Percentiles rank a stretch among this genome's conserved stretches.
These are phyloP conservation scores for Flaveria brownii DNA, from an alignment of 129 eudicot genomes.

Conservation along the genomic window DNA sequence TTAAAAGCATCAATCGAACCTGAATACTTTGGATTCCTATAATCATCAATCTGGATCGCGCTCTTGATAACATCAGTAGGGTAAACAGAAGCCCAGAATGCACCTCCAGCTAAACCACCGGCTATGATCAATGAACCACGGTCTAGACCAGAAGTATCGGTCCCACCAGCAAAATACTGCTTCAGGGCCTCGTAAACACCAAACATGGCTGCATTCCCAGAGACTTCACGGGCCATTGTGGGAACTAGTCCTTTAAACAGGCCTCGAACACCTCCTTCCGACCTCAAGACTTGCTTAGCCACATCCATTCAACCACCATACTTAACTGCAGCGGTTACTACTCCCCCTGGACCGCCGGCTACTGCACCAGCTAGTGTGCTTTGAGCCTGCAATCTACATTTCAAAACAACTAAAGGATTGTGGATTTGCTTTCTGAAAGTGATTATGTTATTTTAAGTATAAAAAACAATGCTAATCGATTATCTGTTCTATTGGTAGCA, in stretches of 20 bases:
- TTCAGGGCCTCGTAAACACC: slow-evolving; percentile 85
- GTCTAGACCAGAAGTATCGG: slow-evolving; percentile 71
- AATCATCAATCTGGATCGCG: slow-evolving; percentile 83
- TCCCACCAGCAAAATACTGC: slow-evolving; percentile 83
- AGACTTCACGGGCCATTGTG: slow-evolving; percentile 90
- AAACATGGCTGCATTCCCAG: slow-evolving; percentile 92
- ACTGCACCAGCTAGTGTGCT: slow-evolving; percentile 49
- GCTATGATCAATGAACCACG: slow-evolving; percentile 75
- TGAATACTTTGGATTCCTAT: slow-evolving; percentile 69
- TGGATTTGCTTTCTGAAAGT: background rate
- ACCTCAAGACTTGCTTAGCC: slow-evolving; percentile 68
- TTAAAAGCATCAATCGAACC: slow-evolving; percentile 75
- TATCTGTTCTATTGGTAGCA: too few species aligned
- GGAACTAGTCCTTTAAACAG: slow-evolving; percentile 82
- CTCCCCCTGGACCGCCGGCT: slow-evolving; percentile 45
- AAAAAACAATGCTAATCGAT: background rate
- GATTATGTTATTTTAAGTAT: background rate
- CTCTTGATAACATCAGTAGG: slow-evolving; percentile 96
- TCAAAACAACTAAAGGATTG: background rate
- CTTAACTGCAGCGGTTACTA: slow-evolving; percentile 51
- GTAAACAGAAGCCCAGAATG: slow-evolving; percentile 80
- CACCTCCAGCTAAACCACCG: slow-evolving; percentile 85
- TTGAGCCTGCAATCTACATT: slow-evolving; percentile 85
- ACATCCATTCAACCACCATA: slow-evolving; percentile 83
- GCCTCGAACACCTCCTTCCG: slow-evolving; percentile 80